Evolutionary conservation across 1,139 yeast species (phyloP), one percentile per base, ranked within the genome.

Genomic region (Yarrowia galli): DNA sequence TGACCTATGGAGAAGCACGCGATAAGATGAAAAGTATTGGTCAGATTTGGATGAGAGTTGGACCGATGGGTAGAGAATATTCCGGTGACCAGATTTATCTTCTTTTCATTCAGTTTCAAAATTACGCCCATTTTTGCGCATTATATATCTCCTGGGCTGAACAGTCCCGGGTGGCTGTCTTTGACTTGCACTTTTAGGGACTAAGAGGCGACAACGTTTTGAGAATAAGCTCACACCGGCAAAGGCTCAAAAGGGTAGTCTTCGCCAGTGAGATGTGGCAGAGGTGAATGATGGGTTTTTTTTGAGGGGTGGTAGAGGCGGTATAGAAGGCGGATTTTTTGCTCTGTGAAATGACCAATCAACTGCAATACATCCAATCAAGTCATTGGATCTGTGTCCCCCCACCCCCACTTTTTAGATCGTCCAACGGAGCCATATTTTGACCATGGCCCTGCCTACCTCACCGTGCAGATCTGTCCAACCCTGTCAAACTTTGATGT

Each of bases 401-500:
- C 10, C 6, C 18, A 16, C 20, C 9, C 20, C 6, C 18, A 6
- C 43, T 20, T n/a, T 15, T 15, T 40, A 6, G 43, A 18, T 16
- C n/a, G 43, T 0, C 43, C 43, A 40, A 12, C 25, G 46, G 23
- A 9, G 46, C 46, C 23, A 42, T 42, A 42, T 2, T 42, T 42
- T 42, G 25, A 42, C 46, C 46, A 42, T 42, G n/a, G 56, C 56
- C 56, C 56, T 49, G 56, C 43, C 43, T 36, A 49, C 40, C 40
- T 13, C 16, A 9, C 38, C 6, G 8, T 35, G 60, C 60, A 36
- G 60, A 53, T 53, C 60, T n/a, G n/a, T 16, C 60, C 60, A 53
- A 53, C 60, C 60, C 60, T 53, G 60, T 36, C 60, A n/a, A 53
- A 53, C 63, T 56, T 12, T 40, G 63, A 23, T 18, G 48, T 42